Evolutionary conservation across 1,284 basidiomycete genomes (phyloP).

Genomic region (Termitomyces sp.): DNA sequence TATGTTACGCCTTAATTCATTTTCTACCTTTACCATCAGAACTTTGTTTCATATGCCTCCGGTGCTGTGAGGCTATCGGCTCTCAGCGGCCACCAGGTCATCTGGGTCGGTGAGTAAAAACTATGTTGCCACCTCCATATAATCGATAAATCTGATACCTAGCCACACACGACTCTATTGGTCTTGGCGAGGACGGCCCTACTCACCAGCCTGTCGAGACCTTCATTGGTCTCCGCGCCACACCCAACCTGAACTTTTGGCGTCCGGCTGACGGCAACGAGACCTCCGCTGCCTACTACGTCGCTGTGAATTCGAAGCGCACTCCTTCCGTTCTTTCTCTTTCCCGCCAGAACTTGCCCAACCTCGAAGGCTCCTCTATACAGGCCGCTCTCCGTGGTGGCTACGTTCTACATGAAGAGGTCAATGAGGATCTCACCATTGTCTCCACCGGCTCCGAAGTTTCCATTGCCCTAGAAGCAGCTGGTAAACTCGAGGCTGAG

Average conservation of each 20-base stretch:
- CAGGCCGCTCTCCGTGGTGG: conserved; percentile 84
- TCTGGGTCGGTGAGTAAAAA: conserved; percentile 75
- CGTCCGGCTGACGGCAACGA: conserved; percentile 93
- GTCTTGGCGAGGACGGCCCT: conserved; percentile 92
- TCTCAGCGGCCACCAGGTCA: conserved; percentile 84
- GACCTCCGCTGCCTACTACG: conserved; percentile 85
- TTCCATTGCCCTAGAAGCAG: conserved; percentile 81
- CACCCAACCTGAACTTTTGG: conserved; percentile 90
- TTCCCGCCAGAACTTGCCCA: conserved; percentile 90
- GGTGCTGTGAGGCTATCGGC: conserved; percentile 92
- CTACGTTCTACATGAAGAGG: conserved; percentile 83
- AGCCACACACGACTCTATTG: conserved; percentile 88
- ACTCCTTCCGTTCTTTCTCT: conserved; percentile 88
- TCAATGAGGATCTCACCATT: conserved; percentile 78
- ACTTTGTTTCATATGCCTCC: conserved; percentile 92
- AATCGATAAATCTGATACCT: conserved; percentile 6
- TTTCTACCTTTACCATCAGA: conserved; percentile 36
- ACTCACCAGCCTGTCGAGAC: conserved; percentile 96
- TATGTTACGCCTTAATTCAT: background rate
- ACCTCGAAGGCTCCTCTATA: conserved; percentile 84
- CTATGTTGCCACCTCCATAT: conserved; percentile 15
- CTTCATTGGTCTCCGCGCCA: conserved; percentile 80
- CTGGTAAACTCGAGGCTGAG: conserved; percentile 66
- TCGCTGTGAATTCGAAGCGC: conserved; percentile 66
- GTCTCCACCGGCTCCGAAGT: conserved; percentile 91